Evolutionary conservation across 345 rosid genomes (phyloP), one percentile per base, ranked within the genome.

Genomic region (Dipteronia dyeriana): DNA sequence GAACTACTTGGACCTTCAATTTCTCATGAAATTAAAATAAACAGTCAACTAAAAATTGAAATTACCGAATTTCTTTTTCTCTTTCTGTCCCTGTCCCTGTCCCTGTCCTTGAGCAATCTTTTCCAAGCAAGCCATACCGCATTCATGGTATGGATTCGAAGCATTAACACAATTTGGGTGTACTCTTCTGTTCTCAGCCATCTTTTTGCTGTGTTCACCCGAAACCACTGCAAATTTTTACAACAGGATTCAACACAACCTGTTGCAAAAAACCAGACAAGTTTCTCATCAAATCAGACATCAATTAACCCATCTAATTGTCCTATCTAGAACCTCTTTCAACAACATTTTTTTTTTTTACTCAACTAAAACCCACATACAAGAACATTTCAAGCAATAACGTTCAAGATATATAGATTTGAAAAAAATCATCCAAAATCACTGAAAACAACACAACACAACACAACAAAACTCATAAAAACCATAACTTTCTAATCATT

Each of bases 81-180:
- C 60, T 26, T 68, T 61, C 38, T 70, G 71, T 7, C 10, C 10
- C 14, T 45, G 57, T 39, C 80, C 76, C 67, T 64, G 80, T 12
- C 87, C 77, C 62, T 69, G 81, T 12, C 87, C 81, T 76, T 85
- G 81, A 3, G 84, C 85, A 70, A 88, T 79, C 86, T 67, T 88
- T 53, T 76, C 77, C 68, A 84, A 84, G 86, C 95, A 91, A 78
- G 83, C 80, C 57, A 84, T 88, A 45, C 81, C 85, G 39, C 92
- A 89, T 78, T 88, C 88, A 71, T 91, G 91, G 80, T 85, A 89
- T 62, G 93, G 93, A 80, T 89, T 91, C 22, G 89, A 70, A 64
- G 89, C 90, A 49, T 89, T 85, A 38, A 72, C 70, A 39, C 94
- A 90, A 71, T 87, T 81, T 0, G 81, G 86, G 71, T 84, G 88